phyloP scores from a whole-genome alignment of 2,329 filamentous ascomycete species.

The Penicillium glabrum region DNA sequence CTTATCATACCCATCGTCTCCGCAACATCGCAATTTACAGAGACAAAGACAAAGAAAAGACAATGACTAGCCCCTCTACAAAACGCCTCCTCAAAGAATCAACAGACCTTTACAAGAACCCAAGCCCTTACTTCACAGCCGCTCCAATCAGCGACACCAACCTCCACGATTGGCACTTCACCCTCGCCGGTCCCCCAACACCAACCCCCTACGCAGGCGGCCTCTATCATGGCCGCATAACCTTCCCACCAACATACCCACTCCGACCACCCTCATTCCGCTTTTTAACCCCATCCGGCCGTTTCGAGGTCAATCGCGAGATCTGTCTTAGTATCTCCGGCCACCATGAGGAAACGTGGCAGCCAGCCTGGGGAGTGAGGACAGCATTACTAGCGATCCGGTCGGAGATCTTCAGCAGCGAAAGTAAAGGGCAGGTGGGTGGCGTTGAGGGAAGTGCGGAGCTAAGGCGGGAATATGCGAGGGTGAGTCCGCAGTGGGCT shows the following conservation, averaged over 20 bases:
- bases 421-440: constrained; percentile 82
- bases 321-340: constrained; percentile 93
- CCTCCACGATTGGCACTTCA: constrained; percentile 99
- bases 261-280: constrained; percentile 92
- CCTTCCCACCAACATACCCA: constrained; percentile 85
- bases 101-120: constrained; percentile 74
- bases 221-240: constrained; percentile 93
- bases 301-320: constrained; percentile 95
- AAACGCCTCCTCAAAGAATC: constrained; percentile 71
- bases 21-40: background rate
- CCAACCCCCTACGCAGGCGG: constrained; percentile 75
- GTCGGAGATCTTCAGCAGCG: constrained; percentile 84
- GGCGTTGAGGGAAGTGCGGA: constrained; percentile 75
- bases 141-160: constrained; percentile 77
- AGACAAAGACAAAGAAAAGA: background rate
- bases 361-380: constrained; percentile 94
- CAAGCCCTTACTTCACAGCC: constrained; percentile 83
- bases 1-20: background rate
- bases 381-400: constrained; percentile 79
- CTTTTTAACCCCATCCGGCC: constrained; percentile 85
- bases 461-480: constrained; percentile 68
- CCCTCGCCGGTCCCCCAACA: constrained; percentile 80
- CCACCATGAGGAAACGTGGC: constrained; percentile 98
- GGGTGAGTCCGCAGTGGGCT: constrained; percentile 63
- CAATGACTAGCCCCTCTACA: constrained; percentile 36